Evolutionary conservation across 441 rosid species (phyloP), one percentile per base, ranked within the genome.

Genomic region (Erodium moschatum): DNA sequence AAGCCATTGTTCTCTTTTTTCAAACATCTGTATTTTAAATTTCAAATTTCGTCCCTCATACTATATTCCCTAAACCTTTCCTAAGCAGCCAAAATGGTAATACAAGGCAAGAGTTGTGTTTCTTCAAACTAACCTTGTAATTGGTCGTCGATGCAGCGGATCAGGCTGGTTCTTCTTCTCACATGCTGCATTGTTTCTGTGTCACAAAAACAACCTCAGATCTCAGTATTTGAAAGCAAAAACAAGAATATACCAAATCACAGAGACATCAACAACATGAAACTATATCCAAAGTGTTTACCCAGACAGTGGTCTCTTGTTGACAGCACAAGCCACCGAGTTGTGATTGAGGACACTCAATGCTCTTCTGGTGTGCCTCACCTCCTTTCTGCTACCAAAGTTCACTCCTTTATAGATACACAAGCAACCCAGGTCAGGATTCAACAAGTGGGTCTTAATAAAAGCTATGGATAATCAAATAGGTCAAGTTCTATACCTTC

Each of bases 281-380:
- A 24, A 24, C 27, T 24, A 24, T 24, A 0, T 6, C 0, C 9
- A 38, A 38, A 64, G 9, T n/a, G 64, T 10, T 63, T 82, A 85
- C 91, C 76, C 73, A 21, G 85, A 65, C 54, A 81, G 73, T 73
- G 76, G 75, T 82, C 89, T 81, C 78, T 85, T 84, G 81, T 80
- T 83, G 73, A 88, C 86, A 75, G 82, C 82, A 75, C 85, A 81
- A 66, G 81, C 86, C 15, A 80, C 71, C 2, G 84, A 46, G 77
- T 82, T 83, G 70, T 84, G 85, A 74, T 84, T 82, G 67, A 89
- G 80, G 69, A 80, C 83, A 73, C 89, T 74, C 27, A 87, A 73
- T 27, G 84, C 97, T 83, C 97, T 84, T 75, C 94, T 84, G 73
- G 62, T 85, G 38, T 79, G 79, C 75, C 72, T 83, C 67, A 72